Conservation (phyloP, 2,329 filamentous ascomycete genomes). For the Neurospora sp. region DNA sequence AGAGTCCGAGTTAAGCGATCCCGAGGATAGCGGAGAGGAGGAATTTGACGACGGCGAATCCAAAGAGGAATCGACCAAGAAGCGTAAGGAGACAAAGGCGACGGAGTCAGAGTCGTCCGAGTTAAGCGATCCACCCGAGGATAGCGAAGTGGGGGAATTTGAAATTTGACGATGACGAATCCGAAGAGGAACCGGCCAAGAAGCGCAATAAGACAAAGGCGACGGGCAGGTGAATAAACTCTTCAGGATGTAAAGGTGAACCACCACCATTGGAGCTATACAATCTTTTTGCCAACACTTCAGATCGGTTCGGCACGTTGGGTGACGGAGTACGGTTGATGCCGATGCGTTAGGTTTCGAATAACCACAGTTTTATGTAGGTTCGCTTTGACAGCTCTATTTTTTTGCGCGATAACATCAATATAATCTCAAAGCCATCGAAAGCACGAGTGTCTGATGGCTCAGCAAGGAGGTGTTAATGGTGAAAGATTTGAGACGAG, state of each 20-base stretch:
- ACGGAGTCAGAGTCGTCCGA: slow-evolving; percentile 2
- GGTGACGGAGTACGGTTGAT: neutral
- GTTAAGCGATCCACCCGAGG: too few species aligned
- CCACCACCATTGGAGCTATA: too few species aligned
- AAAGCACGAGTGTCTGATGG: neutral
- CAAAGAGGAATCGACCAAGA: slow-evolving; percentile 21
- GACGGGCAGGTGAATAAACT: too few species aligned
- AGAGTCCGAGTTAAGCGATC: slow-evolving; percentile 6
- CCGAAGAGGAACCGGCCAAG: too few species aligned
- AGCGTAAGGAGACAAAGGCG: slow-evolving; percentile 18
- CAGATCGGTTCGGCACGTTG: neutral
- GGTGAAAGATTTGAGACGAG: neutral
- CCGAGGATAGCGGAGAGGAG: slow-evolving; percentile 1
- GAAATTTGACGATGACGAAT: too few species aligned
- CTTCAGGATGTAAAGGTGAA: too few species aligned
- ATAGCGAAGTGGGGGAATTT: too few species aligned
- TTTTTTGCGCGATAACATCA: neutral
- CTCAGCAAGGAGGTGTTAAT: neutral
- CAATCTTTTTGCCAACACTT: too few species aligned
- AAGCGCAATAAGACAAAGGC: too few species aligned
- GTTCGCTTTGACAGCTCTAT: neutral
- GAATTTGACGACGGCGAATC: slow-evolving; percentile 12
- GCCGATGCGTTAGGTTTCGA: neutral
- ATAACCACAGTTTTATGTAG: neutral
- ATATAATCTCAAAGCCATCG: neutral